phyloP scores from a whole-genome alignment of 2,329 filamentous ascomycete genomes.

The Aureobasidium vineae region DNA sequence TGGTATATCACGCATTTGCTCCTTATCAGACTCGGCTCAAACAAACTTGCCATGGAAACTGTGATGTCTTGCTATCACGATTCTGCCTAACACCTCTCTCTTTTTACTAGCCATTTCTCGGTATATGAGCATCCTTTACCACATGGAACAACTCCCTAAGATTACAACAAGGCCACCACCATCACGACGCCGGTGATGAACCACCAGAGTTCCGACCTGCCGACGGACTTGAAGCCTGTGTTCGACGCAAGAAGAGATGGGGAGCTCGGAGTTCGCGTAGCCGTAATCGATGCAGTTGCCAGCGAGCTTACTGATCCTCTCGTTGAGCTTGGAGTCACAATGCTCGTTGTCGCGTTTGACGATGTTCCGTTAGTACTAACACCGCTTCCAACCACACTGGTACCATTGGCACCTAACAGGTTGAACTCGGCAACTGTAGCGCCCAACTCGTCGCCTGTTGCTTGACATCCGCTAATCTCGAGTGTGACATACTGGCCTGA shows the following conservation, averaged over 20 bases:
- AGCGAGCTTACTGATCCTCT: slow-evolving; percentile 17
- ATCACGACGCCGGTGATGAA: background rate
- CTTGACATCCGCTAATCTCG: slow-evolving; percentile 50
- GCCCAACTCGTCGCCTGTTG: slow-evolving; percentile 42
- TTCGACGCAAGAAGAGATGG: slow-evolving; percentile 8
- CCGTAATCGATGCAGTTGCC: slow-evolving; percentile 21
- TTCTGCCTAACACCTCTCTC: background rate
- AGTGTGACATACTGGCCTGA: slow-evolving; percentile 49
- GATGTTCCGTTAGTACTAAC: background rate
- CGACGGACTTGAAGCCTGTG: background rate
- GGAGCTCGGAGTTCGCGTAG: slow-evolving; percentile 1
- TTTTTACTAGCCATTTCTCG: background rate
- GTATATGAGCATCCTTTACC: background rate
- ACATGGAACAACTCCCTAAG: background rate
- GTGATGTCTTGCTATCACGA: background rate
- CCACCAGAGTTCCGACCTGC: background rate
- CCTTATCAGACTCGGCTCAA: background rate
- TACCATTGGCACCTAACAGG: slow-evolving; percentile 23
- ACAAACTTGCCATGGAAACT: background rate
- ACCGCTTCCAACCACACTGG: slow-evolving; percentile 18
- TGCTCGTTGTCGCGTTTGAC: background rate
- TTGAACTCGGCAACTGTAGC: slow-evolving; percentile 54
- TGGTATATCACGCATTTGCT: background rate
- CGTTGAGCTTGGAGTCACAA: slow-evolving; percentile 15
- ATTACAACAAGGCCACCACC: background rate